Evolutionary conservation across 805 yeast genomes (phyloP).

Genomic region (Tetrapisispora fleetii): DNA sequence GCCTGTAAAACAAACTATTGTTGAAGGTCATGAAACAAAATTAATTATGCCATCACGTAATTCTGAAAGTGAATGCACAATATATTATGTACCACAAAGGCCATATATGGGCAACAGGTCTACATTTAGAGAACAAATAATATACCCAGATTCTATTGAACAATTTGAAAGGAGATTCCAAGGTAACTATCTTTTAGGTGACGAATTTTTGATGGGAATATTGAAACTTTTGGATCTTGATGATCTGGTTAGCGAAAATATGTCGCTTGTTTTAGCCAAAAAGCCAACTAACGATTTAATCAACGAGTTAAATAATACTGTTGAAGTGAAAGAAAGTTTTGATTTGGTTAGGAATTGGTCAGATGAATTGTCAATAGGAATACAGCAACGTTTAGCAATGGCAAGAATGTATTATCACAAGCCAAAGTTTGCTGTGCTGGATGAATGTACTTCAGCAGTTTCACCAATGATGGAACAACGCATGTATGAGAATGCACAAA

Average conservation of each 20-base stretch:
- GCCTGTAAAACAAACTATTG: constrained; percentile 57
- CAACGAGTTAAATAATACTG: not conserved
- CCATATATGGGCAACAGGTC: constrained; percentile 66
- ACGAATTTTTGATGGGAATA: constrained; percentile 43
- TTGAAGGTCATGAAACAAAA: constrained; percentile 46
- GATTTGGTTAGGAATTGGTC: constrained; percentile 72
- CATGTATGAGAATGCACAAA: constrained; percentile 77
- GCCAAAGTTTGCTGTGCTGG: constrained; percentile 89
- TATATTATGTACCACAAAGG: constrained; percentile 86
- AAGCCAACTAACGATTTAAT: not conserved
- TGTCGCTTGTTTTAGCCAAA: constrained; percentile 29
- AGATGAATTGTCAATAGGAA: constrained; percentile 81
- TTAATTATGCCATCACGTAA: constrained; percentile 24
- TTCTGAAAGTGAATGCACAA: constrained; percentile 30
- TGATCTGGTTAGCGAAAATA: constrained; percentile 42
- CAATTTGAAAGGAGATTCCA: constrained; percentile 37
- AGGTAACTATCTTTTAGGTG: constrained; percentile 25
- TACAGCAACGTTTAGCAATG: constrained; percentile 88
- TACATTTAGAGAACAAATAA: constrained; percentile 75
- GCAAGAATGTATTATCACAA: constrained; percentile 84
- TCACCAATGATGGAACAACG: constrained; percentile 83
- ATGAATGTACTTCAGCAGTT: constrained; percentile 92
- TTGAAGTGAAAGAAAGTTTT: constrained; percentile 42
- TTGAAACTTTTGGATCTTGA: constrained; percentile 49
- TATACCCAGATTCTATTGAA: constrained; percentile 69